Evolutionary conservation across 306 rosid genomes (phyloP).

Genomic region (Quercus engelmannii): DNA sequence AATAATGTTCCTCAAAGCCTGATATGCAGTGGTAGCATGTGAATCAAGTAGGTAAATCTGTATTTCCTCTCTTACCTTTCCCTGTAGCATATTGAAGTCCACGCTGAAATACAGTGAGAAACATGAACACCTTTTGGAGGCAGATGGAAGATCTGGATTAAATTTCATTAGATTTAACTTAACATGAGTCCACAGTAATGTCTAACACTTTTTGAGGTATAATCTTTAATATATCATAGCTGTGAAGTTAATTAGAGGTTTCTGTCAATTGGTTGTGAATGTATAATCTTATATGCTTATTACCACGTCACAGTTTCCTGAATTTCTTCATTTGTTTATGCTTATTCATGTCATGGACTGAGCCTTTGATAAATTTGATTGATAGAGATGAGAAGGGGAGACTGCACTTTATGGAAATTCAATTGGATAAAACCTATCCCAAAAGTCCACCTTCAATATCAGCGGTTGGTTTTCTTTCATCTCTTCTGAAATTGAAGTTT

Average conservation of each 20-base stretch:
- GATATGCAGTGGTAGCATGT: neutral
- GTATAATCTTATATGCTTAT: neutral
- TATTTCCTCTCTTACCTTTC: neutral
- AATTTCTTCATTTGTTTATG: neutral
- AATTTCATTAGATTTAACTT: neutral
- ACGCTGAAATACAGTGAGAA: neutral
- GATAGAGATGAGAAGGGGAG: slow-evolving; percentile 33
- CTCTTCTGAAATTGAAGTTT: neutral
- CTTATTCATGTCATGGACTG: neutral
- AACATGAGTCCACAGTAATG: neutral
- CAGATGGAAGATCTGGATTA: neutral
- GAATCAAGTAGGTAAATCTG: neutral
- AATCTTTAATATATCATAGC: neutral
- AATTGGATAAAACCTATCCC: slow-evolving; percentile 32
- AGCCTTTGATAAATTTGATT: neutral
- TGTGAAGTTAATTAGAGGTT: neutral
- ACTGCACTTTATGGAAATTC: slow-evolving; percentile 26
- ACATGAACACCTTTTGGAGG: neutral
- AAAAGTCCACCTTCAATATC: slow-evolving; percentile 33
- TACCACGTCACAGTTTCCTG: neutral
- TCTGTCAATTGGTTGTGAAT: neutral
- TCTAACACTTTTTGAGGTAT: neutral
- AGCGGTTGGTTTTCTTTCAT: slow-evolving; percentile 20
- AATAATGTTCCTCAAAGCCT: neutral
- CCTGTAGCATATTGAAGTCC: neutral